A percentile compares a stretch with the other conserved stretches of the same genome.
phyloP scores from a whole-genome alignment of 2,329 filamentous ascomycete species.

The Lecanosticta acicola region DNA sequence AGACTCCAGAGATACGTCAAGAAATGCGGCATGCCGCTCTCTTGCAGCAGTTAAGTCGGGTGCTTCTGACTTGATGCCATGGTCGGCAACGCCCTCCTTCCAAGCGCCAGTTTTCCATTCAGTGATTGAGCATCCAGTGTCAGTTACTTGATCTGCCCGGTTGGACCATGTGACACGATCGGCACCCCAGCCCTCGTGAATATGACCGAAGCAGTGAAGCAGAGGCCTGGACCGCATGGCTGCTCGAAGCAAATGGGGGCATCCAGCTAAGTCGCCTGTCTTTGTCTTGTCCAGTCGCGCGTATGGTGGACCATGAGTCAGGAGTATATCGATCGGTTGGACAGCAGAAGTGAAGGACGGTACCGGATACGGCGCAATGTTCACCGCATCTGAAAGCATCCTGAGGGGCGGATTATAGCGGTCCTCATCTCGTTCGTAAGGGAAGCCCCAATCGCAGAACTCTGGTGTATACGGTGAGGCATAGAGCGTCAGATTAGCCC shows the following conservation, averaged over 20 bases:
- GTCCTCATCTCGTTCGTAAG: constrained; percentile 47
- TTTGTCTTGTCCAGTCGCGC: constrained; percentile 26
- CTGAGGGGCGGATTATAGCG: constrained; percentile 21
- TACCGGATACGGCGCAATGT: constrained; percentile 10
- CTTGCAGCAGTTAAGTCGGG: constrained; percentile 19
- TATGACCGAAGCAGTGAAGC: constrained; percentile 55
- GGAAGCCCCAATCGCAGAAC: constrained; percentile 51
- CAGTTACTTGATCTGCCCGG: constrained; percentile 4
- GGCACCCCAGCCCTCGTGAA: constrained; percentile 57
- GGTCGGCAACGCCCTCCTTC: constrained; percentile 6
- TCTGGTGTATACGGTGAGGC: constrained; percentile 51
- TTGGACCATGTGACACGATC: constrained; percentile 48
- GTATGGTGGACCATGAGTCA: constrained; percentile 38
- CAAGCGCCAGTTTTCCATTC: constrained; percentile 11
- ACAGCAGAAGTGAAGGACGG: constrained; percentile 4
- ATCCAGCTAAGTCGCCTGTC: constrained; percentile 35
- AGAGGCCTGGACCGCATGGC: constrained; percentile 41
- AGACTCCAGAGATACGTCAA: constrained; percentile 21
- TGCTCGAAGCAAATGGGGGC: constrained; percentile 43
- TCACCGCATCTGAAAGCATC: constrained; percentile 9
- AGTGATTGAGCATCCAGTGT: constrained; percentile 1
- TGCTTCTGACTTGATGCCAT: constrained; percentile 5
- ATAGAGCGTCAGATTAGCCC: constrained; percentile 48
- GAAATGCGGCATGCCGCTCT: constrained; percentile 31
- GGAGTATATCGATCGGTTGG: constrained; percentile 34